Base-by-base conservation (phyloP, 2,329 filamentous ascomycete genomes). In the Colletotrichum orchidophilum region DNA sequence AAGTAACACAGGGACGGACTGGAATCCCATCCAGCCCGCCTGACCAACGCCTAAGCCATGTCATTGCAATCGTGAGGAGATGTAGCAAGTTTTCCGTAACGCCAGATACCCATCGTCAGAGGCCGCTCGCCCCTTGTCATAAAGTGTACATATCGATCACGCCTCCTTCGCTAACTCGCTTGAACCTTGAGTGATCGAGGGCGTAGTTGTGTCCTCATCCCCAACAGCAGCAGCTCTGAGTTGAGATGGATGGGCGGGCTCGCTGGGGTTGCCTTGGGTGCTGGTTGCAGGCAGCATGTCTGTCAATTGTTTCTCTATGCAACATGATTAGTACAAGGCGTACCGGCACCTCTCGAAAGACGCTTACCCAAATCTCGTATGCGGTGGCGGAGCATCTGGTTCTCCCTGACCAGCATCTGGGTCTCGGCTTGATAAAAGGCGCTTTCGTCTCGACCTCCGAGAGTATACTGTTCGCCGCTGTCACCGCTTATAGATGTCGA, bases 371-470 rank as follows among this genome's bases (percentile, higher is more conserved):
- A 82, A 76, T 95, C 93, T 42, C 91, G 87, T 70, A 95, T 93
- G 59, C 93, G 87, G 78, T 91, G 87, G 72, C 92, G 90, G 62
- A 96, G 83, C 93, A 96, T 95, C 81, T 95, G 93, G 75, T 95
- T 96, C 83, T 95, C 93, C 29, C 93, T 86, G 26, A 91, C 88
- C 76, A 96, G 81, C 82, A 90, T 94, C 81, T 94, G 92, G 1
- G 93, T 94, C 81, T 96, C 93, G 5, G 93, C 93, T 79, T 95
- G 93, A 76, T 95, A 95, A 79, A 94, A 95, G 1, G 92, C 91
- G 73, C 88, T 91, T 78, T 95, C 93, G 76, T 95, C 93, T 21
- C 93, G 85, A 8, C 88, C 88, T n/a, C 87, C 88, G 1, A 92
- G 84, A 58, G 87, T 81, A 83, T 87, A 90, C 33, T 78, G 75